Percentiles rank a stretch among this genome's conserved stretches.
phyloP scores from a whole-genome alignment of 805 yeast species.

The Saccharomyces paradoxus region DNA sequence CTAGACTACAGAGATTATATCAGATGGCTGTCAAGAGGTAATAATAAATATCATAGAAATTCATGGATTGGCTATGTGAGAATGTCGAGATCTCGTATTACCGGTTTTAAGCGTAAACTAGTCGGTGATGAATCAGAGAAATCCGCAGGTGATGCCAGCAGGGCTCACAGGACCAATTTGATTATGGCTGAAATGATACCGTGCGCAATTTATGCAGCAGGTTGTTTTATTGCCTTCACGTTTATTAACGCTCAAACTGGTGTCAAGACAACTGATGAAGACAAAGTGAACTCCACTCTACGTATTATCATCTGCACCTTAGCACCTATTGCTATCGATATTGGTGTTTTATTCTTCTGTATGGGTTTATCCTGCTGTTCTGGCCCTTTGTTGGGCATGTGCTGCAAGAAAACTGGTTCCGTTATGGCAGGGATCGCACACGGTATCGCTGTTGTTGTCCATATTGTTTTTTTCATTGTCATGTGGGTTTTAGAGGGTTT shows the following conservation, averaged over 20 bases:
- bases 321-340: constrained; percentile 84
- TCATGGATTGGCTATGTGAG: constrained; percentile 82
- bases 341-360: constrained; percentile 72
- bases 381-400: constrained; percentile 85
- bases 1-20: constrained; percentile 90
- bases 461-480: constrained; percentile 78
- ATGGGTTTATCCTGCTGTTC: constrained; percentile 88
- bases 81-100: constrained; percentile 72
- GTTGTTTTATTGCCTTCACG: constrained; percentile 69
- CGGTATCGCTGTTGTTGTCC: constrained; percentile 83
- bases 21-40: constrained; percentile 86
- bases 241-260: constrained; percentile 82
- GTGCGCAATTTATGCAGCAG: constrained; percentile 64
- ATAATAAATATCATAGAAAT: constrained; percentile 78
- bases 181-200: constrained; percentile 65
- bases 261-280: constrained; percentile 42
- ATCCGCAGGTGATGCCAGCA: constrained; percentile 70
- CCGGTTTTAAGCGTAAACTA: constrained; percentile 71
- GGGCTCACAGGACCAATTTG: constrained; percentile 74
- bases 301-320: constrained; percentile 73
- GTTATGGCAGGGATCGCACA: constrained; percentile 94
- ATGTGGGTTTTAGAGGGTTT: constrained; percentile 97
- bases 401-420: constrained; percentile 96
- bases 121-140: constrained; percentile 72
- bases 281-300: constrained; percentile 55